phyloP scores from a whole-genome alignment of 2,329 filamentous ascomycete genomes.

The Ophiostoma quercus region DNA sequence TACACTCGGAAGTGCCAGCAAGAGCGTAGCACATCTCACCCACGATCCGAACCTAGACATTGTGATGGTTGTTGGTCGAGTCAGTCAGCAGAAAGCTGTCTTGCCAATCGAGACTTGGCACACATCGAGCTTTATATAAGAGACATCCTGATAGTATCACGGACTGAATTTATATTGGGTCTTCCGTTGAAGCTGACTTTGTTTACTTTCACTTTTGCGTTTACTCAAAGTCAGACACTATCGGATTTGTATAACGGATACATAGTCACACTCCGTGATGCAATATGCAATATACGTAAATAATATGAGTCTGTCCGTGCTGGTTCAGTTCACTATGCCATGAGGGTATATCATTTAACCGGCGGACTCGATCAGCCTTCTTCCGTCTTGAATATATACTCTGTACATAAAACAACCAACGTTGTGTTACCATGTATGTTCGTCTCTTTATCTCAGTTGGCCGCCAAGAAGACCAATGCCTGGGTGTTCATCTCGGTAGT shows the following conservation, averaged over 20 bases:
- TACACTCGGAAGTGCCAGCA: neutral
- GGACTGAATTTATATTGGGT: neutral
- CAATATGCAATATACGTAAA: neutral
- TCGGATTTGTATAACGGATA: neutral
- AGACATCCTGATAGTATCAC: neutral
- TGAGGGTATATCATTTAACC: neutral
- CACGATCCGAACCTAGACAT: neutral
- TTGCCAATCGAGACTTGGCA: neutral
- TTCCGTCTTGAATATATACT: neutral
- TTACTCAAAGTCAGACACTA: neutral
- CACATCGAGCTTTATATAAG: neutral
- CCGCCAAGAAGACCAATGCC: neutral
- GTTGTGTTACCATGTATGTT: neutral
- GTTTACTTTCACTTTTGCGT: neutral
- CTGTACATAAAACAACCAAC: neutral
- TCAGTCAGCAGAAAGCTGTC: neutral
- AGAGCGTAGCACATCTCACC: neutral
- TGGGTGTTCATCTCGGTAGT: conserved; percentile 8
- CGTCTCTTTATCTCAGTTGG: neutral
- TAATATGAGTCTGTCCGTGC: neutral
- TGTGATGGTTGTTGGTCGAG: neutral
- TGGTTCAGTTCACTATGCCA: neutral
- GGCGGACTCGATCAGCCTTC: neutral
- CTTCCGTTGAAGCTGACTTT: neutral
- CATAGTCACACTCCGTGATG: neutral